Evolutionary conservation across 768 basidiomycete species (phyloP), one percentile per base, ranked within the genome.

Genomic region (Boletus sensibilis): DNA sequence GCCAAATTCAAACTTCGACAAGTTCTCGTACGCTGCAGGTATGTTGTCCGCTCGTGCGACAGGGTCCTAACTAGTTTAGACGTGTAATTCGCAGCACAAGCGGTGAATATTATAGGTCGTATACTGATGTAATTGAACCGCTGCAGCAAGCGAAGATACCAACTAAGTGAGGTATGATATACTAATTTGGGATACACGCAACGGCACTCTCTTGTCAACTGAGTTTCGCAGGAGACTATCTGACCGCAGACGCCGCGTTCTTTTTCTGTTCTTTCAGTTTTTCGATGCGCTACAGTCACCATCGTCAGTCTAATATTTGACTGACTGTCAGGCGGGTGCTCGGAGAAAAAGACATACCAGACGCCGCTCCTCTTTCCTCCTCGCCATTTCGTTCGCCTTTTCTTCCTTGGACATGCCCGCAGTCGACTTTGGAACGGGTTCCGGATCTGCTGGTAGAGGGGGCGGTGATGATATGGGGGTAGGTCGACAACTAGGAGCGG

Each of bases 371-470:
- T 98, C 95, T 67, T 95, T 89, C 56, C 94, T 79, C 60, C 88
- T 78, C 9, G 88, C 89, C 86, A 98, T 88, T 76, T 97, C 93
- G n/a, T 85, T 86, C 2, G 91, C 91, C 71, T 90, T 96, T 63
- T 95, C 94, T 71, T 97, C 96, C 70, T 94, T 97, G 27, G 83
- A 81, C 80, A 93, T 77, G 0, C 75, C 76, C 1, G 70, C 72
- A 27, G 81, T 72, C 53, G 78, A 75, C 49, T 56, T 64, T 4
- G 56, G 20, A 4, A 42, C 53, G 10, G 59, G 37, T 37, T 67
- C 56, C 1, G 63, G 23, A 20, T 66, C 66, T 11, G 40, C 41
- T 1, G 51, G 50, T 0, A 52, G 52, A 9, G 59, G 53, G 0
- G 47, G 57, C 11, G 69, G 56, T 1, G 67, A 73, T 4, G 72